Evolutionary conservation across 345 rosid species (phyloP).

Genomic region (Barbarea vulgaris): DNA sequence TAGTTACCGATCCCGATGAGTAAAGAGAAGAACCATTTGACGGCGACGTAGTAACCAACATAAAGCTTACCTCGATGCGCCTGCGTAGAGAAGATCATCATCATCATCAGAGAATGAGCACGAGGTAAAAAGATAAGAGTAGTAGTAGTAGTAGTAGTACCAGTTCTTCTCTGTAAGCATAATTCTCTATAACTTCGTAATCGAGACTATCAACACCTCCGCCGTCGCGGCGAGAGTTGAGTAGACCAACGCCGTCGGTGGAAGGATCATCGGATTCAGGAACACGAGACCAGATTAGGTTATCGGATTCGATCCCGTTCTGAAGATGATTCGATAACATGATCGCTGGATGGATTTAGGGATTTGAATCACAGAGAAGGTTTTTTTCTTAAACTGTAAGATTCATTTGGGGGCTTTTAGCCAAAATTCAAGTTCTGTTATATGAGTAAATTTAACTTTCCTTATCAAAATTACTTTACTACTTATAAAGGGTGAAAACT

Average conservation of each 20-base stretch:
- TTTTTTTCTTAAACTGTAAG: background rate
- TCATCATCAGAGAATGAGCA: constrained; percentile 10
- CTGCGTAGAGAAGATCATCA: constrained; percentile 35
- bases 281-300: constrained; percentile 74
- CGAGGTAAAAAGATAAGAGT: background rate
- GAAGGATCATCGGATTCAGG: constrained; percentile 78
- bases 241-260: constrained; percentile 53
- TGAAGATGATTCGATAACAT: constrained; percentile 83
- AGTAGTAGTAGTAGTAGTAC: constrained; percentile 37
- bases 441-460: background rate
- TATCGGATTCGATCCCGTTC: constrained; percentile 77
- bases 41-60: constrained; percentile 69
- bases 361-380: constrained; percentile 28
- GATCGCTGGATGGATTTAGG: constrained; percentile 18
- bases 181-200: constrained; percentile 91
- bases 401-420: background rate
- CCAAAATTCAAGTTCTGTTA: background rate
- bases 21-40: constrained; percentile 95
- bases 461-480: background rate
- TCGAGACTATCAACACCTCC: constrained; percentile 80
- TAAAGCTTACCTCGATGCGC: constrained; percentile 87
- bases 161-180: constrained; percentile 91
- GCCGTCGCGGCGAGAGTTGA: constrained; percentile 47
- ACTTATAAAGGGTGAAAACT: background rate
- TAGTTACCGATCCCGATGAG: constrained; percentile 82